Evolutionary conservation across 2,329 filamentous ascomycete genomes (phyloP), one percentile per base, ranked within the genome.

Genomic region (Epichloe uncinata): DNA sequence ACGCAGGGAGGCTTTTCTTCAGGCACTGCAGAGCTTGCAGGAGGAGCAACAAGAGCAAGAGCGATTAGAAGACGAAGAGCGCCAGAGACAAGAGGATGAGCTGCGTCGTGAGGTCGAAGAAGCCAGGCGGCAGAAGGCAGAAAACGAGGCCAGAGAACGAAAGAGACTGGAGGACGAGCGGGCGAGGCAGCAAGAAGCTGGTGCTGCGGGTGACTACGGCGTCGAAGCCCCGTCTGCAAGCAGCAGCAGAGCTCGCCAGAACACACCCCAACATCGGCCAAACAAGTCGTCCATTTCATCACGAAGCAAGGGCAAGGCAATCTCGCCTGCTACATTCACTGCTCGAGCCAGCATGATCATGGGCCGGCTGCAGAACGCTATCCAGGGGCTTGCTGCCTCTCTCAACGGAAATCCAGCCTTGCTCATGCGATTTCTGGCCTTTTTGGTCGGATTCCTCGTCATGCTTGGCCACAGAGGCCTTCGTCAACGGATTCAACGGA

Each of bases 1-100:
- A 69, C 80, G 87, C 42, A 82, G 87, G 54, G 88, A 97, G 59
- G 83, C 87, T 0, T 96, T 97, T 64, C 69, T 95, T 15, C 84
- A 91, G 58, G 91, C 90, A 4, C 73, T 97, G 15, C 81, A 94
- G 62, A 84, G 81, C 48, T 72, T 97, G 33, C 84, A 85, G 58
- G 89, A 95, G 56, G 90, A 95, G 61, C 87, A 86, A 60, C 77
- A 84, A 50, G 80, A 84, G 53, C 79, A 82, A n/a, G 81, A 84
- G 56, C 73, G 79, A 52, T 75, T 62, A 69, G 87, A 75, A 63
- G 81, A 58, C 58, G 84, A 75, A 68, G 82, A 73, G 58, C 69
- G 69, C 50, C 67, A 71, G 48, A 68, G 69, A 22, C 75, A 80
- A 50, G 77, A 82, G 54, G 78, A 82, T 50, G 67, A 77, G 53